These are phyloP conservation scores for Exophiala spinifera DNA, from an alignment of 2,329 filamentous ascomycete species.

Conservation along the genomic window DNA sequence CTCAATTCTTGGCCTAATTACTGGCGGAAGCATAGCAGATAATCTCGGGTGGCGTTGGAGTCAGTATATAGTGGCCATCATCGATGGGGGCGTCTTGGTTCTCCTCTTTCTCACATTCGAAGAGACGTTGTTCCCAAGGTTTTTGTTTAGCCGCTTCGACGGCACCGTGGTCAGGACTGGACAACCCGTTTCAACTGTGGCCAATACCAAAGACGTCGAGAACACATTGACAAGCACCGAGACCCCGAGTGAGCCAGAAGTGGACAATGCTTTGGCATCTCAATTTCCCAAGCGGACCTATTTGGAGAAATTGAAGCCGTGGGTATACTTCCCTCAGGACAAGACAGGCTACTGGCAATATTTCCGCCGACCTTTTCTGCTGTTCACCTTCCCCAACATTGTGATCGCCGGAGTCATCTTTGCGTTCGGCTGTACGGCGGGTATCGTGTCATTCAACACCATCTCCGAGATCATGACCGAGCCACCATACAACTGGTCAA, in stretches of 20 bases:
- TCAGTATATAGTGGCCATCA: slow-evolving; percentile 35
- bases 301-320: slow-evolving; percentile 29
- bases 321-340: slow-evolving; percentile 32
- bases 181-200: background rate
- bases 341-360: slow-evolving; percentile 38
- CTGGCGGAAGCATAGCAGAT: slow-evolving; percentile 34
- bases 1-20: slow-evolving; percentile 36
- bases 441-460: slow-evolving; percentile 39
- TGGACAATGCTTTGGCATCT: slow-evolving; percentile 26
- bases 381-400: slow-evolving; percentile 41
- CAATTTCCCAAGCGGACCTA: slow-evolving; percentile 29
- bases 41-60: slow-evolving; percentile 37
- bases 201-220: background rate
- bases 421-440: slow-evolving; percentile 41
- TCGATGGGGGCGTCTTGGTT: slow-evolving; percentile 31
- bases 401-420: slow-evolving; percentile 41
- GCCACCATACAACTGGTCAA: slow-evolving; percentile 32
- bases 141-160: slow-evolving; percentile 26
- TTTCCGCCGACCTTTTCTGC: slow-evolving; percentile 40
- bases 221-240: slow-evolving; percentile 5
- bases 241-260: slow-evolving; percentile 17
- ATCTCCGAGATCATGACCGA: slow-evolving; percentile 32
- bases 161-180: slow-evolving; percentile 4
- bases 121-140: slow-evolving; percentile 31
- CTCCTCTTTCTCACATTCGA: slow-evolving; percentile 37